Conservation (phyloP, 2,329 filamentous ascomycete species). For the Apiospora saccharicola region DNA sequence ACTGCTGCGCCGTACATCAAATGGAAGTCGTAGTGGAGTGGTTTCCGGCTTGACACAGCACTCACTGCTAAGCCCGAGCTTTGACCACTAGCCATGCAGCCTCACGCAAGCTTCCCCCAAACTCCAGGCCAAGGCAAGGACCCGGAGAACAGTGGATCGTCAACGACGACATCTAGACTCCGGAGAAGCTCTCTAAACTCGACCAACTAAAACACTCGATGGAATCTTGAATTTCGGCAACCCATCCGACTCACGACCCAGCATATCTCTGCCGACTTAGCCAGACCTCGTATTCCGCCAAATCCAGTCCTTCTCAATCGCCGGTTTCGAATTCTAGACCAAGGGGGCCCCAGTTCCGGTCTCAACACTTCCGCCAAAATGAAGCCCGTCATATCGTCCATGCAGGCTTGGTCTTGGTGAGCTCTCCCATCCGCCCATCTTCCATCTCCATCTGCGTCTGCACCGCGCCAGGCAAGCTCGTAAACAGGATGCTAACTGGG, state of each 20-base stretch:
- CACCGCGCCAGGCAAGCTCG: not conserved
- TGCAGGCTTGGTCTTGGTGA: slow-evolving; percentile 96
- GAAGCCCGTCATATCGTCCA: slow-evolving; percentile 92
- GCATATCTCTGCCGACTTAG: not conserved
- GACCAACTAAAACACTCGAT: slow-evolving; percentile 12
- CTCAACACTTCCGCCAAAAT: slow-evolving; percentile 60
- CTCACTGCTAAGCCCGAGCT: not conserved
- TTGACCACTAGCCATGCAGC: slow-evolving; percentile 12
- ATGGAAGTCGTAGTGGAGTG: not conserved
- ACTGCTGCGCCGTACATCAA: too few relatives aligned
- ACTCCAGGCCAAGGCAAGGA: slow-evolving; percentile 9
- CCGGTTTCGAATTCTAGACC: not conserved
- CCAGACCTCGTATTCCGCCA: not conserved
- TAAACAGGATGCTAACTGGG: not conserved
- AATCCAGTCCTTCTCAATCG: not conserved
- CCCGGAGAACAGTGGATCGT: slow-evolving; percentile 19
- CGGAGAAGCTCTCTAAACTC: slow-evolving; percentile 6
- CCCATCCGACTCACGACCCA: slow-evolving; percentile 9
- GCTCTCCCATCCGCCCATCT: slow-evolving; percentile 40
- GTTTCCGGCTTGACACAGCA: not conserved
- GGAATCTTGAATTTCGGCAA: slow-evolving; percentile 17
- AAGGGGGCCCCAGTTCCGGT: not conserved
- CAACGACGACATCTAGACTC: slow-evolving; percentile 20
- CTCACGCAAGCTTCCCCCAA: not conserved
- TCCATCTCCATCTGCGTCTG: slow-evolving; percentile 17